phyloP scores from a whole-genome alignment of 2,329 filamentous ascomycete species.

The Trichoderma arundinaceum region DNA sequence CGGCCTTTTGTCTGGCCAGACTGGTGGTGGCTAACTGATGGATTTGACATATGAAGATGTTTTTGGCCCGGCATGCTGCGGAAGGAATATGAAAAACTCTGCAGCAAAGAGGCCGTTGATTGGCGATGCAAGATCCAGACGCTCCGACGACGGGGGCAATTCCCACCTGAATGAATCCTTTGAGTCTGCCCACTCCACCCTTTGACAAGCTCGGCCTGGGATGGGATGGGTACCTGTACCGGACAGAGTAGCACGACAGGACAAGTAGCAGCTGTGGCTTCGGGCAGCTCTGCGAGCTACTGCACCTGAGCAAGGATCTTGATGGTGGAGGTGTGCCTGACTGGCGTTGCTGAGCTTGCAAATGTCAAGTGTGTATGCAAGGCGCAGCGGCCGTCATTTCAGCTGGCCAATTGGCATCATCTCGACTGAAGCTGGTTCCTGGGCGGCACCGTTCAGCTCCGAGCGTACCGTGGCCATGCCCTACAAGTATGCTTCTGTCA shows the following conservation, averaged over 20 bases:
- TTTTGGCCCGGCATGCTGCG: neutral
- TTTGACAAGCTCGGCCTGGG: neutral
- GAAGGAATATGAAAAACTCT: slow-evolving; percentile 18
- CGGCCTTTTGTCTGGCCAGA: neutral
- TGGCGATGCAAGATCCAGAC: slow-evolving; percentile 17
- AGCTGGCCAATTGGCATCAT: slow-evolving; percentile 6
- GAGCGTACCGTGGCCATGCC: slow-evolving; percentile 4
- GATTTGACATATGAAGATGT: neutral
- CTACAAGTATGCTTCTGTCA: neutral
- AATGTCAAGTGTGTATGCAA: slow-evolving; percentile 12
- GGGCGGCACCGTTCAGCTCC: neutral
- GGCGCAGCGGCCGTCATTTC: slow-evolving; percentile 7
- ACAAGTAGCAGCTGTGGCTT: slow-evolving; percentile 12
- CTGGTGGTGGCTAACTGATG: neutral
- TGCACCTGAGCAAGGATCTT: slow-evolving; percentile 9
- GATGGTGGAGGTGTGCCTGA: neutral
- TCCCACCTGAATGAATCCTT: slow-evolving; percentile 20
- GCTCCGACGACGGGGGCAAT: neutral
- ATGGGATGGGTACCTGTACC: neutral
- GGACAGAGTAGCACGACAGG: neutral
- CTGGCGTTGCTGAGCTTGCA: neutral
- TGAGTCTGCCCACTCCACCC: slow-evolving; percentile 16
- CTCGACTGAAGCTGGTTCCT: slow-evolving; percentile 14
- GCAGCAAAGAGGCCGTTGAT: slow-evolving; percentile 23
- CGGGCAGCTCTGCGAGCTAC: slow-evolving; percentile 14